Conservation (phyloP, 2,329 filamentous ascomycete species). For the Scytalidium sp. region DNA sequence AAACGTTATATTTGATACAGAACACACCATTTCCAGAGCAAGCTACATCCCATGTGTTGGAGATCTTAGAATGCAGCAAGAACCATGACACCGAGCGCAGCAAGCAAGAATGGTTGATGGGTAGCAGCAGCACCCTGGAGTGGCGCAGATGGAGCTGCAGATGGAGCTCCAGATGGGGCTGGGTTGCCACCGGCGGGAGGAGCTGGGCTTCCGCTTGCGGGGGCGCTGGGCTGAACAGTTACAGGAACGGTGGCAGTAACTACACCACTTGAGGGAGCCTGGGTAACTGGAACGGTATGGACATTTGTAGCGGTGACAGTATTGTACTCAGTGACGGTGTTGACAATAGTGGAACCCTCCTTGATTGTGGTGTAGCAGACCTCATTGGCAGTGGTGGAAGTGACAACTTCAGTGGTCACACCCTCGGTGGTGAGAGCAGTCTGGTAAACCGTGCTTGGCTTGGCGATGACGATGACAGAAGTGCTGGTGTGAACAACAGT, state of each 20-base stretch:
- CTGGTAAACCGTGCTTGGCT: slow-evolving; percentile 30
- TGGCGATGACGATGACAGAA: slow-evolving; percentile 16
- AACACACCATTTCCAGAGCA: no score
- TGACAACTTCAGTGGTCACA: slow-evolving; percentile 32
- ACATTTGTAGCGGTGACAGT: slow-evolving; percentile 19
- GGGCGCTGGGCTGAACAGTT: slow-evolving; percentile 1
- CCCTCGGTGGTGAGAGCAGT: slow-evolving; percentile 31
- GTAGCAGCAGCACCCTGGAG: slow-evolving; percentile 17
- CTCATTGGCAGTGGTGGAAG: slow-evolving; percentile 27
- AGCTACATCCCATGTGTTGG: no score
- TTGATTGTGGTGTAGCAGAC: slow-evolving; percentile 41
- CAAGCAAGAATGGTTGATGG: slow-evolving; percentile 20
- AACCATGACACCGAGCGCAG: slow-evolving; percentile 24
- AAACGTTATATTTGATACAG: no score
- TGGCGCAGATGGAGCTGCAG: slow-evolving; percentile 14
- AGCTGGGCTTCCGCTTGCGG: slow-evolving; percentile 4
- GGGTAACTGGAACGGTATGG: slow-evolving; percentile 13
- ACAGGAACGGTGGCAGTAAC: slow-evolving; percentile 8
- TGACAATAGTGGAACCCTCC: slow-evolving; percentile 36
- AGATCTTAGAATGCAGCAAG: slow-evolving; percentile 17
- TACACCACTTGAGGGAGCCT: slow-evolving; percentile 4
- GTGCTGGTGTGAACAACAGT: slow-evolving; percentile 27
- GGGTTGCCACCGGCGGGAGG: slow-evolving; percentile 3
- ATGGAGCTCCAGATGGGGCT: slow-evolving; percentile 6
- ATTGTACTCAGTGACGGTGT: slow-evolving; percentile 34